Evolutionary conservation across 257 asterid species (phyloP).

Genomic region (Penstemon barbatus): DNA sequence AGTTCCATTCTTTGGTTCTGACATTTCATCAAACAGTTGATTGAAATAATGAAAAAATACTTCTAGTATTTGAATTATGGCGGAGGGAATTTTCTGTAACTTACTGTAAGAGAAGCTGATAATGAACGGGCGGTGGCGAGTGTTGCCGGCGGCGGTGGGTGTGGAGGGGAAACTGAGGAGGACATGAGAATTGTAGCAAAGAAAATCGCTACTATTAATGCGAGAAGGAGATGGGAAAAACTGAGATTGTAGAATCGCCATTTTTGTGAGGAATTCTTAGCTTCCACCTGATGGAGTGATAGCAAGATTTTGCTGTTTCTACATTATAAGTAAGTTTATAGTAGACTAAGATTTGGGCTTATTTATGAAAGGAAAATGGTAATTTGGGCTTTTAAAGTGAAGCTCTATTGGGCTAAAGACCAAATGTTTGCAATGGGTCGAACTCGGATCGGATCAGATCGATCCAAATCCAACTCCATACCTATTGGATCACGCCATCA

Average conservation of each 20-base stretch:
- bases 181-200: slow-evolving; percentile 28
- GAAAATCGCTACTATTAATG: slow-evolving; percentile 26
- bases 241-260: slow-evolving; percentile 51
- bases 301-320: slow-evolving; percentile 8
- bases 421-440: too few relatives aligned
- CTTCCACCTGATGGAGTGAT: slow-evolving; percentile 13
- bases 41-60: not conserved
- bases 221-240: slow-evolving; percentile 25
- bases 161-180: slow-evolving; percentile 31
- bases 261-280: slow-evolving; percentile 17
- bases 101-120: slow-evolving; percentile 57
- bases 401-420: not conserved
- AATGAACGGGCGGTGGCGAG: slow-evolving; percentile 41
- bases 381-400: not conserved
- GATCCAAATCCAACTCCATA: too few relatives aligned
- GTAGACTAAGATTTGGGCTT: slow-evolving; percentile 18
- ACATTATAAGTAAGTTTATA: not conserved
- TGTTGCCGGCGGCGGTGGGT: slow-evolving; percentile 28
- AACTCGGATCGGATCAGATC: too few relatives aligned
- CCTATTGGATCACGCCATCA: too few relatives aligned
- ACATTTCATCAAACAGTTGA: not conserved
- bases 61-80: not conserved
- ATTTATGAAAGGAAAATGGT: not conserved
- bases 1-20: slow-evolving; percentile 59
- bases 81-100: slow-evolving; percentile 29